These are phyloP conservation scores for Carex pumila DNA, from an alignment of 176 grass and related monocot species.

Conservation along the genomic window DNA sequence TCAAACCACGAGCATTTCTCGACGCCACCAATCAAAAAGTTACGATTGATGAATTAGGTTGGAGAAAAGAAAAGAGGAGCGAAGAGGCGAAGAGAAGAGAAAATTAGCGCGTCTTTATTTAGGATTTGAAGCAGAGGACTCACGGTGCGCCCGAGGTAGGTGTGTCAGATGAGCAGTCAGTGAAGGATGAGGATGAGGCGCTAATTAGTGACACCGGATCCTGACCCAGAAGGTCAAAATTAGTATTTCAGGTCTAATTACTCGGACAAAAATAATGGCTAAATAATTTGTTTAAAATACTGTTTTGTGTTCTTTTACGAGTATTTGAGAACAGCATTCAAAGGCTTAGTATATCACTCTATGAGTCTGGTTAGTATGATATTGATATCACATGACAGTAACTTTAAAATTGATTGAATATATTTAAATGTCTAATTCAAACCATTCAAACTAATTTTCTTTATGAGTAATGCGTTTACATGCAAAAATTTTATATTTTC, in stretches of 20 bases:
- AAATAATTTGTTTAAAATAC: neutral
- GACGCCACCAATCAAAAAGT: neutral
- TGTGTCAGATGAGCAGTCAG: conserved; percentile 16
- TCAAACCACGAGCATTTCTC: conserved; percentile 46
- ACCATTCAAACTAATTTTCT: no score
- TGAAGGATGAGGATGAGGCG: neutral
- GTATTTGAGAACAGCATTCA: no score
- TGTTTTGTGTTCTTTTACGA: no score
- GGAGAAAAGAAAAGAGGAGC: conserved; percentile 2
- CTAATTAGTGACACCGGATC: neutral
- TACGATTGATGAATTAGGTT: neutral
- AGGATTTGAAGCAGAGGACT: conserved; percentile 39
- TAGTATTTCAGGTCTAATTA: neutral
- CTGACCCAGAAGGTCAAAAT: neutral
- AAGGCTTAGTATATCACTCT: no score
- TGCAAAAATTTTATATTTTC: no score
- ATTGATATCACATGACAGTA: no score
- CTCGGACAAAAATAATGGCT: neutral
- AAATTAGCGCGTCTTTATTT: conserved; percentile 37
- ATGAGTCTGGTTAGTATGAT: no score
- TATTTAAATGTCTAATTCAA: no score
- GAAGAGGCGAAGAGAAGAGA: neutral
- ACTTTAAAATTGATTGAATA: no score
- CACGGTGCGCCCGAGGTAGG: neutral
- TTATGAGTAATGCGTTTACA: no score